Evolutionary conservation across 2,329 filamentous ascomycete species (phyloP), one percentile per base, ranked within the genome.

Genomic region (Hypoxylon sp.): DNA sequence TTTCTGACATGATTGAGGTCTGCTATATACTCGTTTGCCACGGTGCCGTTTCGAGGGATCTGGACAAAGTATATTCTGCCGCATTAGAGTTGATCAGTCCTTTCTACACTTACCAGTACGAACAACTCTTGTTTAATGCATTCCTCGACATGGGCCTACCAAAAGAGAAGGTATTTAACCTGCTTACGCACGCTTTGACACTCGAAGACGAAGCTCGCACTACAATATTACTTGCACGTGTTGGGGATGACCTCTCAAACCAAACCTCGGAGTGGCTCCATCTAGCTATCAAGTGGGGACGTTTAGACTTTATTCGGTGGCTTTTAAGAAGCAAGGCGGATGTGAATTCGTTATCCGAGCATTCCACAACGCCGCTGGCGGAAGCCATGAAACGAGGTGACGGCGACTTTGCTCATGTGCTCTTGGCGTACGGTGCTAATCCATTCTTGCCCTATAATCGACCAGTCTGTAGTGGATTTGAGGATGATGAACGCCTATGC

Each of bases 111-210:
- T n/a, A n/a, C n/a, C n/a, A n/a, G n/a, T n/a, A n/a, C n/a, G n/a
- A n/a, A n/a, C n/a, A n/a, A n/a, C n/a, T n/a, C n/a, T n/a, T n/a
- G n/a, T 31, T 64, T n/a, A 4, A 47, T 5, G 19, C 29, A 10
- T 1, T 53, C 17, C 37, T 63, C 2, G 17, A n/a, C 19, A 53
- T 48, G 61, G 48, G 39, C 19, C 10, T 57, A 2, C n/a, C 61
- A 2, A 29, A 7, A 39, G 42, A 46, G 3, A 39, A 24, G 3
- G 3, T 54, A 5, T 6, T 17, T 24, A 2, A 13, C 10, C 61
- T 64, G 8, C 6, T 58, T 11, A 39, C 37, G 1, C 15, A 2
- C 2, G 54, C 61, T 13, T 2, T 58, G 5, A 7, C 13, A 11
- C 1, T 1, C 3, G 3, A 21, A 1, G 35, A 52, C 15, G 1